A percentile compares a stretch with the other conserved stretches of the same genome.
Evolutionary conservation across 78 protist species (phyloP).

Genomic region (Dictyostelium discoideum): dicty_2.7 NC_007088.5:6191001-6191500

Average conservation of each 20-base stretch:
- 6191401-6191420: conserved; percentile 60
- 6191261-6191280: conserved; percentile 7
- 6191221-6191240: neutral
- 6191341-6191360: conserved; percentile 62
- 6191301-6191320: neutral
- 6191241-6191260: neutral
- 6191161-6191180: neutral
- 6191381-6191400: conserved; percentile 53
- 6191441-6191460: conserved; percentile 71
- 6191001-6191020: too few species aligned
- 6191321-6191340: conserved; percentile 37
- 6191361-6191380: conserved; percentile 29
- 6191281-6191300: conserved; percentile 8
- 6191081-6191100: neutral
- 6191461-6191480: conserved; percentile 68
- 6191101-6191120: too few species aligned
- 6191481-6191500: conserved; percentile 82
- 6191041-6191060: too few species aligned
- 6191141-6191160: neutral
- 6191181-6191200: neutral
- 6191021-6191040: too few species aligned
- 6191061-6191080: neutral
- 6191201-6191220: neutral
- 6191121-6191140: neutral
- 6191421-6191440: conserved; percentile 59